Evolutionary conservation across 2,329 filamentous ascomycete genomes (phyloP).

Genomic region (Colletotrichum sidae): DNA sequence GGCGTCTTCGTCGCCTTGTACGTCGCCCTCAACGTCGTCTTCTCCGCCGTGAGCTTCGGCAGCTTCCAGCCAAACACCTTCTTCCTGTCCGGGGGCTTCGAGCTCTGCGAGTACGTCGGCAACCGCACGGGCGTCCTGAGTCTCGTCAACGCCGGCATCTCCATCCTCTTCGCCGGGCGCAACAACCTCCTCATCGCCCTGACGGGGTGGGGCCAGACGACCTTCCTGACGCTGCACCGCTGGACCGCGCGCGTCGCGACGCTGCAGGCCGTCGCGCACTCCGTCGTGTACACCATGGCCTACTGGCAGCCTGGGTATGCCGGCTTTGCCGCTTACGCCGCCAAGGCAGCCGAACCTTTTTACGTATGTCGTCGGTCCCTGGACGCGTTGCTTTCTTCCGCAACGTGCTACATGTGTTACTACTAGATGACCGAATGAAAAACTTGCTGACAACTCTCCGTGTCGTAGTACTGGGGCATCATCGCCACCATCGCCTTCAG

Average conservation of each 20-base stretch:
- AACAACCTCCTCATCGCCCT: conserved; percentile 50
- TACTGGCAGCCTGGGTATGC: conserved; percentile 25
- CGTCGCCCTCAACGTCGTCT: conserved; percentile 52
- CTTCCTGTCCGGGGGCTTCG: conserved; percentile 26
- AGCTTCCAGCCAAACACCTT: conserved; percentile 42
- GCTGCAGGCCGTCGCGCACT: conserved; percentile 46
- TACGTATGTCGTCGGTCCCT: background rate
- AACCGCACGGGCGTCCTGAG: conserved; percentile 48
- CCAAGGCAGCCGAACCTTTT: conserved; percentile 13
- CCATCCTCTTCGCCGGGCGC: conserved; percentile 49
- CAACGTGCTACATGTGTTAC: too few relatives aligned
- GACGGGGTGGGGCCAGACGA: conserved; percentile 51
- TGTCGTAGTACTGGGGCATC: conserved; percentile 47
- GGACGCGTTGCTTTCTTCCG: background rate
- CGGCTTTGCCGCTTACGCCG: conserved; percentile 8
- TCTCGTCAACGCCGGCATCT: conserved; percentile 47
- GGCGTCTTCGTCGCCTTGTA: conserved; percentile 54
- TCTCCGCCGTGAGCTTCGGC: conserved; percentile 45
- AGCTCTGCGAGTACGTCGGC: conserved; percentile 50
- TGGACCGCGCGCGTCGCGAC: conserved; percentile 46
- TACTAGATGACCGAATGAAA: too few relatives aligned
- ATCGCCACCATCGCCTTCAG: conserved; percentile 45
- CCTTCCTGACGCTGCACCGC: conserved; percentile 51
- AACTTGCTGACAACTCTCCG: conserved; percentile 41
- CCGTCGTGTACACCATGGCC: conserved; percentile 44